phyloP scores from a whole-genome alignment of 202 grass and related monocot species.

The Hordeum pubiflorum region DNA sequence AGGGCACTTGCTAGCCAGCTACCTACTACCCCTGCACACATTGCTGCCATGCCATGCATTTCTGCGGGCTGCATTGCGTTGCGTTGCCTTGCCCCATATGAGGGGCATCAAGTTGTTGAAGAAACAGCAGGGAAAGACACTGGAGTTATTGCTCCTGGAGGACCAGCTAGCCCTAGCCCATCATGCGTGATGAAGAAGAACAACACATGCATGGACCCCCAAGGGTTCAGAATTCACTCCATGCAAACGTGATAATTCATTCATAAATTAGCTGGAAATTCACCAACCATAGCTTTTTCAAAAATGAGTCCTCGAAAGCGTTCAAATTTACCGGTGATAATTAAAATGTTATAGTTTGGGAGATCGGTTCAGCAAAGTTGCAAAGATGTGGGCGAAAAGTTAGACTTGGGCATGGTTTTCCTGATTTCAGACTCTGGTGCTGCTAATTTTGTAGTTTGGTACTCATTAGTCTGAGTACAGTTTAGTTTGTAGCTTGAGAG shows the following conservation, averaged over 20 bases:
- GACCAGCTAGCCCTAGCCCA: conserved; percentile 22
- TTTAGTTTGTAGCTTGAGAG: neutral
- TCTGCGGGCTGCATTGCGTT: conserved; percentile 3
- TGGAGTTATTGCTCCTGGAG: conserved; percentile 37
- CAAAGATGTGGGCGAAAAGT: neutral
- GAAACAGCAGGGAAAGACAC: conserved; percentile 30
- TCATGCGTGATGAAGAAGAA: conserved; percentile 27
- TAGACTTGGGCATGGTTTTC: too few relatives aligned
- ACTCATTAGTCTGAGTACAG: neutral
- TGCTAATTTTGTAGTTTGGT: neutral
- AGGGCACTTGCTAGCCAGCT: conserved; percentile 18
- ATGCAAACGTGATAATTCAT: neutral
- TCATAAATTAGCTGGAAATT: conserved; percentile 10
- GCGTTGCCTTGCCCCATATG: conserved; percentile 32
- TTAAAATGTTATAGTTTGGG: neutral
- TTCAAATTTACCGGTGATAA: neutral
- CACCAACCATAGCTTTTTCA: too few relatives aligned
- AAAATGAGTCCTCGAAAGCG: neutral
- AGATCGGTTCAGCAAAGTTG: neutral
- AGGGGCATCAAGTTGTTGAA: conserved; percentile 42
- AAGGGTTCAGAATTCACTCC: conserved; percentile 28
- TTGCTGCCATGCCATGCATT: conserved; percentile 26
- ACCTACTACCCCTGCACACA: neutral
- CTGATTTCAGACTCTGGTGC: neutral
- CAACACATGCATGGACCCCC: conserved; percentile 29